Percentiles rank a stretch among this genome's conserved stretches.
Conservation (phyloP, 495 filamentous ascomycete species). For the Penicillium pulvis region DNA sequence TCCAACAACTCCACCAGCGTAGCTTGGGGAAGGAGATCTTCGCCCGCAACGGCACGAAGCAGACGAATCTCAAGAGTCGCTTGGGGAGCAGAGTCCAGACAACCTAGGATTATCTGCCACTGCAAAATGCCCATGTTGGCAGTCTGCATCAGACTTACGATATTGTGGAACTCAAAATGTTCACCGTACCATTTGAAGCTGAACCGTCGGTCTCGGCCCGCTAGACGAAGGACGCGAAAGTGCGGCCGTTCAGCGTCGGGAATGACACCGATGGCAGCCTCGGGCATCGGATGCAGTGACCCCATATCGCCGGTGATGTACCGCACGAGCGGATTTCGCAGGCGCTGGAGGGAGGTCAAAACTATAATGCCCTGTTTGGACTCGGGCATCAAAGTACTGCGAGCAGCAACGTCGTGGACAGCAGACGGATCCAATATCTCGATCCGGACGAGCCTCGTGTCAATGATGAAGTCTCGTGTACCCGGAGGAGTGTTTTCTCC, state of each 20-base stretch:
- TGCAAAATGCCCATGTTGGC: constrained; percentile 32
- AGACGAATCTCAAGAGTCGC: background rate
- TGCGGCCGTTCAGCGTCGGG: constrained; percentile 6
- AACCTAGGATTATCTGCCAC: constrained; percentile 38
- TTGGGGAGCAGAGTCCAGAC: constrained; percentile 3
- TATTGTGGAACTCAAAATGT: constrained; percentile 31
- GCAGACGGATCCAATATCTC: too few species aligned
- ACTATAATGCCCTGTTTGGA: constrained; percentile 23
- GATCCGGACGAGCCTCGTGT: too few species aligned
- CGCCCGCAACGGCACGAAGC: background rate
- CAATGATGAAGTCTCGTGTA: too few species aligned
- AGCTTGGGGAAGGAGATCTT: too few species aligned
- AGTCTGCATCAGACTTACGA: constrained; percentile 16
- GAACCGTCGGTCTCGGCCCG: constrained; percentile 36
- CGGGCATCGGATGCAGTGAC: constrained; percentile 32
- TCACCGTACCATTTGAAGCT: constrained; percentile 38
- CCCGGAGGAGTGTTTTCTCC: too few species aligned
- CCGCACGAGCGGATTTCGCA: constrained; percentile 41
- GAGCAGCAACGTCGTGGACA: too few species aligned
- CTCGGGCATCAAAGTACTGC: too few species aligned
- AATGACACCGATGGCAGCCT: constrained; percentile 1
- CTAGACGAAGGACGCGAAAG: constrained; percentile 26
- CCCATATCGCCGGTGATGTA: constrained; percentile 41
- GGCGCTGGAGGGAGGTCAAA: constrained; percentile 37
- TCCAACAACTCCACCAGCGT: too few species aligned